A percentile compares a stretch with the other conserved stretches of the same genome.
phyloP scores from a whole-genome alignment of 805 yeast species.

The Scheffersomyces coipomensis region DNA sequence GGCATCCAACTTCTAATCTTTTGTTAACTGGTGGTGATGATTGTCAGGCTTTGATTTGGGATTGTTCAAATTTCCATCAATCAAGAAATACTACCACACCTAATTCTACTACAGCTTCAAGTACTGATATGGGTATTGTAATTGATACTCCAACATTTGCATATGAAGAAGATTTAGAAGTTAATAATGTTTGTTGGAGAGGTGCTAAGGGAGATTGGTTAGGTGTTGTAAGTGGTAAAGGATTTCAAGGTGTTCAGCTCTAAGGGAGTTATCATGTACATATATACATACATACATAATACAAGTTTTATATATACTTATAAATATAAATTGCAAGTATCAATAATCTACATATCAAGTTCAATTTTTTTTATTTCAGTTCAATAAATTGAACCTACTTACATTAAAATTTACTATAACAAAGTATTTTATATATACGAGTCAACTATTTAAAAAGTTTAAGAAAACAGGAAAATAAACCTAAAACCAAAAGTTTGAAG shows the following conservation, averaged over 20 bases:
- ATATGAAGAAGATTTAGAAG: slow-evolving; percentile 64
- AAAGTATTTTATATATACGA: too few relatives aligned
- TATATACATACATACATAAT: too few relatives aligned
- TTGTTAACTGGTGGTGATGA: slow-evolving; percentile 68
- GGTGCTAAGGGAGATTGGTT: slow-evolving; percentile 73
- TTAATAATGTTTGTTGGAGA: slow-evolving; percentile 75
- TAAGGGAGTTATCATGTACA: too few relatives aligned
- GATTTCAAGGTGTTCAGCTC: slow-evolving; percentile 60
- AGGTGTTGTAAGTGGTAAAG: slow-evolving; percentile 69
- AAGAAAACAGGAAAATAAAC: too few relatives aligned
- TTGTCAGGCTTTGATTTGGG: slow-evolving; percentile 73
- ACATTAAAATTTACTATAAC: too few relatives aligned
- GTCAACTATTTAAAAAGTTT: too few relatives aligned
- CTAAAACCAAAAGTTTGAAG: too few relatives aligned
- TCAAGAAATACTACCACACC: slow-evolving; percentile 1
- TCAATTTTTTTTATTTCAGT: too few relatives aligned
- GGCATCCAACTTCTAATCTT: slow-evolving; percentile 78
- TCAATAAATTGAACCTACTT: too few relatives aligned
- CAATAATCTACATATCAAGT: too few relatives aligned
- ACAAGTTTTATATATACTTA: too few relatives aligned
- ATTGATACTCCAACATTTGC: slow-evolving; percentile 43
- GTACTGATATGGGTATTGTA: slow-evolving; percentile 9
- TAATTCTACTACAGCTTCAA: background rate
- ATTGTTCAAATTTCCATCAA: slow-evolving; percentile 37
- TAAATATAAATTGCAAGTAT: too few relatives aligned